These are phyloP conservation scores for Spathaspora arborariae DNA, from an alignment of 805 yeast genomes.

Conservation along the genomic window DNA sequence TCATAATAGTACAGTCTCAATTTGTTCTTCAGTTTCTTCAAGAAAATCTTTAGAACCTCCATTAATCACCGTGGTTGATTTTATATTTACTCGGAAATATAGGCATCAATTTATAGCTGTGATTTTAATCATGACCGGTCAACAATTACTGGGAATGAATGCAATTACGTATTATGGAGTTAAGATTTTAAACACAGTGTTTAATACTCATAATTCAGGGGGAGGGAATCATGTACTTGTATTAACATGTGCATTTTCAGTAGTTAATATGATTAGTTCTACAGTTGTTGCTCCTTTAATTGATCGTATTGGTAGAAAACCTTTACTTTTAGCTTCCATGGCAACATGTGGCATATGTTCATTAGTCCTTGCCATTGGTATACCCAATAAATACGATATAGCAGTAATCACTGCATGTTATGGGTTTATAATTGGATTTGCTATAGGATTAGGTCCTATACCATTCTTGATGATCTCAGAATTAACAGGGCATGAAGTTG, in stretches of 20 bases:
- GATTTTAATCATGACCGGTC: constrained; percentile 33
- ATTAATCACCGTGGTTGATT: constrained; percentile 17
- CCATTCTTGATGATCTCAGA: constrained; percentile 38
- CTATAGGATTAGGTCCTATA: constrained; percentile 35
- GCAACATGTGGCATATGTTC: constrained; percentile 21
- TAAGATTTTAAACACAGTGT: constrained; percentile 42
- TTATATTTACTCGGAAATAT: constrained; percentile 16
- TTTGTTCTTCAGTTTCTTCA: constrained; percentile 10
- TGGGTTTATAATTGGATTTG: constrained; percentile 29
- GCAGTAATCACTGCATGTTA: constrained; percentile 26
- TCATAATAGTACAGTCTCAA: background rate
- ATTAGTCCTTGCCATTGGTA: constrained; percentile 23
- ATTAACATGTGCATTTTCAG: constrained; percentile 70
- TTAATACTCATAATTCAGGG: constrained; percentile 3
- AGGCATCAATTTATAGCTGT: constrained; percentile 27
- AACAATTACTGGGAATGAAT: constrained; percentile 71
- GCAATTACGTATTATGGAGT: constrained; percentile 91
- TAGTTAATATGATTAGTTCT: constrained; percentile 69
- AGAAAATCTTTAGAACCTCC: constrained; percentile 29
- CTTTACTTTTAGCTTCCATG: constrained; percentile 25
- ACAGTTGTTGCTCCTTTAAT: constrained; percentile 64
- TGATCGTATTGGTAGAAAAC: constrained; percentile 68
- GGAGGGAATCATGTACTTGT: constrained; percentile 41
- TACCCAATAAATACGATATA: constrained; percentile 12
- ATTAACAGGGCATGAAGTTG: constrained; percentile 28